Evolutionary conservation across 208 protist species (phyloP), one percentile per base, ranked within the genome.

Genomic region (Porcisia hertigi): DNA sequence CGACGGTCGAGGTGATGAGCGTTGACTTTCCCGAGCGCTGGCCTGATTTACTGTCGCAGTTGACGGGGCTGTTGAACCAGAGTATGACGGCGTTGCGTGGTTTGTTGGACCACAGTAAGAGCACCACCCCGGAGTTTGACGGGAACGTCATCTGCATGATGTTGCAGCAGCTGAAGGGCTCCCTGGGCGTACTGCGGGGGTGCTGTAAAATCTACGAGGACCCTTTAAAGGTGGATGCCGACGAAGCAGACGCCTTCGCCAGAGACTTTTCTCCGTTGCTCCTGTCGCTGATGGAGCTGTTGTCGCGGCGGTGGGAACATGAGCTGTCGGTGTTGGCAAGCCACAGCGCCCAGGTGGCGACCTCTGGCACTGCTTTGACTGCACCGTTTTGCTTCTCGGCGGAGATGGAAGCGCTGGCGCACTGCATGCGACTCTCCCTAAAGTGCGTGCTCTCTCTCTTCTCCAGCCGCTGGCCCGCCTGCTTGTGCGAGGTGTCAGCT

Each of bases 1-100:
- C 93, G 3, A 89, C 84, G 47, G 82, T 78, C 39, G 86, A 93
- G n/a, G 63, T 97, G 45, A 86, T 96, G 60, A 58, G 49, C 18
- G 90, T 93, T 70, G 93, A 97, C 80, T 97, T 88, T 65, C 89
- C 90, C 5, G 47, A 82, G 12, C 76, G 73, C 36, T 97, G 93
- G 92, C 82, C 86, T 12, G 82, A 79, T 34, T 74, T 95, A 36
- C 82, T 97, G 72, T 80, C 84, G 14, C 87, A 94, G 67, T 60
- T 93, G 8, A 86, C 79, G 30, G 47, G 71, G 23, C 75, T 97
- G 39, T 49, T 95, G 11, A 75, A 82, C 18, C 73, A 82, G 36
- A 87, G 82, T 69, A 79, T 82, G 67, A 69, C 49, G 5, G 66
- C 75, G 55, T 75, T 89, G 59, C 71, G 77, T 16, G 71, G 59